Evolutionary conservation across 2,329 filamentous ascomycete genomes (phyloP).

Genomic region (Cryoendolithus antarcticus): DNA sequence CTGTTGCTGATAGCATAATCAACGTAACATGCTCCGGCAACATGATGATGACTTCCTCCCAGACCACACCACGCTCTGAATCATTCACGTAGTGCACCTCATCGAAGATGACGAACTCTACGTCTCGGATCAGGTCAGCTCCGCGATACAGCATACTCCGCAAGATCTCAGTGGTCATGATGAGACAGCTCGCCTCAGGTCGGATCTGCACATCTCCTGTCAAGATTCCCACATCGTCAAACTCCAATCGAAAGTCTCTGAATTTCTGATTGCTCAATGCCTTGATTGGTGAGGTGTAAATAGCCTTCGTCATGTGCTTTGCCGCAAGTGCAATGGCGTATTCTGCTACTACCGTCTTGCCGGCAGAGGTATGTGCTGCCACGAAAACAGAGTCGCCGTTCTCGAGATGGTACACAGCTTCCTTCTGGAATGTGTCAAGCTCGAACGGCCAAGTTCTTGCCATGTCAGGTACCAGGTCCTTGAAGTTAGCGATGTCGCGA

Average conservation of each 20-base stretch:
- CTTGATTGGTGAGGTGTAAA: slow-evolving; percentile 98
- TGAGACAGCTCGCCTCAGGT: slow-evolving; percentile 91
- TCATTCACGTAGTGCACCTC: slow-evolving; percentile 99
- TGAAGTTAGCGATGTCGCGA: slow-evolving; percentile 85
- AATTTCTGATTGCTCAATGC: slow-evolving; percentile 98
- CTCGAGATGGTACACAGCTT: slow-evolving; percentile 94
- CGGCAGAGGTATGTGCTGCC: slow-evolving; percentile 91
- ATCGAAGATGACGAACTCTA: slow-evolving; percentile 98
- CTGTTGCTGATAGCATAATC: slow-evolving; percentile 88
- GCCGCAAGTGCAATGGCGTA: slow-evolving; percentile 92
- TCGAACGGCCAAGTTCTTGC: slow-evolving; percentile 94
- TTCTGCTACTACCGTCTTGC: slow-evolving; percentile 95
- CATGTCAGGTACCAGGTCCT: slow-evolving; percentile 89
- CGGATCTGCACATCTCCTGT: slow-evolving; percentile 98
- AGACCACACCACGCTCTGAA: slow-evolving; percentile 86
- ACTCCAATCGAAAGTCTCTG: slow-evolving; percentile 77
- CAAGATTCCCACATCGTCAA: slow-evolving; percentile 92
- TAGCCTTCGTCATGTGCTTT: slow-evolving; percentile 99
- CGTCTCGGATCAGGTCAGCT: slow-evolving; percentile 88
- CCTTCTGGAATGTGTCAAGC: slow-evolving; percentile 95
- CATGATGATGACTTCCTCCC: slow-evolving; percentile 99
- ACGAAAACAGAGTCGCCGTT: slow-evolving; percentile 96
- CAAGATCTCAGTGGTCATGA: slow-evolving; percentile 98
- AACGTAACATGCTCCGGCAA: slow-evolving; percentile 91
- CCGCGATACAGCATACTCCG: slow-evolving; percentile 96